phyloP scores from a whole-genome alignment of 768 basidiomycete species.

The Macrolepiota dolichaula region DNA sequence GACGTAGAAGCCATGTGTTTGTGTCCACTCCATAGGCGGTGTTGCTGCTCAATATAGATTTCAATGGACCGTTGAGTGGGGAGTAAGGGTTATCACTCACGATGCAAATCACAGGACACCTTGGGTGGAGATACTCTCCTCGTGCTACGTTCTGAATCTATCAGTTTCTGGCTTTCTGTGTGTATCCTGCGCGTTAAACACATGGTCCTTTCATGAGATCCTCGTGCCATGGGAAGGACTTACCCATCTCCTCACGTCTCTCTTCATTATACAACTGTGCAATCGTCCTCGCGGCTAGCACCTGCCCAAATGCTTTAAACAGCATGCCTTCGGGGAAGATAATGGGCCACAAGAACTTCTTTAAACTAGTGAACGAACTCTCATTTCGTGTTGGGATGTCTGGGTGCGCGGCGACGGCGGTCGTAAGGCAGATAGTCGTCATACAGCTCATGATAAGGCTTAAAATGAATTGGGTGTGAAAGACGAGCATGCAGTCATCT shows the following conservation, averaged over 20 bases:
- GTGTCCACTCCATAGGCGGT: slow-evolving; percentile 4
- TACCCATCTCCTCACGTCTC: slow-evolving; percentile 10
- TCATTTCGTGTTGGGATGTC: slow-evolving; percentile 9
- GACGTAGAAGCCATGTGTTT: slow-evolving; percentile 11
- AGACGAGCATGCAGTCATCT: slow-evolving; percentile 12
- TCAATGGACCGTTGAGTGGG: not conserved
- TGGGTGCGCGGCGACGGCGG: slow-evolving; percentile 10
- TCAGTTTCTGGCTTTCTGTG: slow-evolving; percentile 9
- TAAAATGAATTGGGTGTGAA: slow-evolving; percentile 10
- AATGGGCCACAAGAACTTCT: slow-evolving; percentile 12
- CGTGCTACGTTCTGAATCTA: slow-evolving; percentile 6
- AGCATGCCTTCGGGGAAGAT: slow-evolving; percentile 11
- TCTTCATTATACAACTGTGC: slow-evolving; percentile 9
- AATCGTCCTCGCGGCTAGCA: slow-evolving; percentile 11
- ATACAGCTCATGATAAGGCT: slow-evolving; percentile 12
- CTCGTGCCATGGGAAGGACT: not conserved
- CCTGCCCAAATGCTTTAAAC: slow-evolving; percentile 11
- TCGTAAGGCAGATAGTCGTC: slow-evolving; percentile 11
- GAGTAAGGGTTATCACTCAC: not conserved
- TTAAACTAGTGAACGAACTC: slow-evolving; percentile 6
- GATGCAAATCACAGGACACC: not conserved
- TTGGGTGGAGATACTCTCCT: slow-evolving; percentile 5
- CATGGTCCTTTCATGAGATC: not conserved
- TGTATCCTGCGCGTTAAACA: not conserved
- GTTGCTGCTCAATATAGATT: not conserved